phyloP scores from a whole-genome alignment of 176 grass and related monocot species.

The Sorghum bicolor region Sorghum_bicolor_NCBIv3 NC_012878.2:56477001-56477500 shows the following conservation, averaged over 20 bases:
- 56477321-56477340: constrained; percentile 21
- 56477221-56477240: background rate
- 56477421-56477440: background rate
- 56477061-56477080: constrained; percentile 5
- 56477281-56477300: constrained; percentile 14
- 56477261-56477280: constrained; percentile 1
- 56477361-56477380: background rate
- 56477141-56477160: constrained; percentile 35
- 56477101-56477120: constrained; percentile 71
- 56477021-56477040: background rate
- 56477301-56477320: background rate
- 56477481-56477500: background rate
- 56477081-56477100: constrained; percentile 44
- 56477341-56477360: background rate
- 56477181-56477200: background rate
- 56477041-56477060: constrained; percentile 45
- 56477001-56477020: background rate
- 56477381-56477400: constrained; percentile 1
- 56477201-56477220: background rate
- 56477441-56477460: constrained; percentile 33
- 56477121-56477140: constrained; percentile 64
- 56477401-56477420: background rate
- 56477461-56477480: background rate
- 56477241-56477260: background rate
- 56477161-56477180: constrained; percentile 43